phyloP scores from a whole-genome alignment of 148 eudicot species.

The Cornus controversa region DNA sequence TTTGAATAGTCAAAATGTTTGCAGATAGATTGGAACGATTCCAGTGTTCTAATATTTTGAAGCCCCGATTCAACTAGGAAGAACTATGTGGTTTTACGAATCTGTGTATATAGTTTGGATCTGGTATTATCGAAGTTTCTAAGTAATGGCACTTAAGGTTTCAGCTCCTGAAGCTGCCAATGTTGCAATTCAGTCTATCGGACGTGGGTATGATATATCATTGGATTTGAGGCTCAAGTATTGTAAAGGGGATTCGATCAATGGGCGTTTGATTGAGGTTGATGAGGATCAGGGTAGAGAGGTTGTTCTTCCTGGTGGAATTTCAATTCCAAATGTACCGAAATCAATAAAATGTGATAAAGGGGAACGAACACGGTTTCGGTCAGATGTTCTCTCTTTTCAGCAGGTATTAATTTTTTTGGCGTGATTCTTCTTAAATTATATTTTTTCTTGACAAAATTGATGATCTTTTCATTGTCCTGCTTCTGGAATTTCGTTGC shows the following conservation, averaged over 20 bases:
- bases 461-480: not conserved
- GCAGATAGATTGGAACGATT: not conserved
- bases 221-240: conserved; percentile 81
- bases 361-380: conserved; percentile 89
- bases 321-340: conserved; percentile 57
- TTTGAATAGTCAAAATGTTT: not conserved
- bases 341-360: conserved; percentile 86
- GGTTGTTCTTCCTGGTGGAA: conserved; percentile 77
- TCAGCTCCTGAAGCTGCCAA: conserved; percentile 74
- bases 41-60: not conserved
- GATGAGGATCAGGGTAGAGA: conserved; percentile 70
- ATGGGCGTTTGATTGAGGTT: conserved; percentile 67
- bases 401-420: conserved; percentile 69
- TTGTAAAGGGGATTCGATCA: conserved; percentile 64
- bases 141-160: conserved; percentile 67
- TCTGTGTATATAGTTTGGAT: not conserved
- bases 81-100: not conserved
- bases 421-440: no score
- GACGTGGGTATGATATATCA: conserved; percentile 79
- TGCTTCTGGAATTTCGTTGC: not conserved
- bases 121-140: conserved; percentile 3
- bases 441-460: not conserved
- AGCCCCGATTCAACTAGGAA: not conserved
- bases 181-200: conserved; percentile 83
- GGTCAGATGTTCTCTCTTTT: conserved; percentile 85